Evolutionary conservation across 2,329 filamentous ascomycete genomes (phyloP).

Genomic region (Botrytis pseudocinerea): DNA sequence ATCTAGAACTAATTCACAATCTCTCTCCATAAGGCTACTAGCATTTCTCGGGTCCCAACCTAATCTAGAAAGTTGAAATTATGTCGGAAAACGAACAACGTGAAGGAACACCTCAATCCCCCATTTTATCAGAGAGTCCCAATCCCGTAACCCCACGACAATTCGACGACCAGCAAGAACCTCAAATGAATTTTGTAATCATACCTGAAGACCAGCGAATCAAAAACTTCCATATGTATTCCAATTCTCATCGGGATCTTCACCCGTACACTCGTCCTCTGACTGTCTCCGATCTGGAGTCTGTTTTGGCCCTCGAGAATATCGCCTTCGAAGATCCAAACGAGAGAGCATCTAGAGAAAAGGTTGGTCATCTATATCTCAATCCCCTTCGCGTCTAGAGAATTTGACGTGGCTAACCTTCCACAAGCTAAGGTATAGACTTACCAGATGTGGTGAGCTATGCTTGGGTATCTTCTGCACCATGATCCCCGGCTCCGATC

Average conservation of each 20-base stretch:
- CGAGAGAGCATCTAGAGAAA: conserved; percentile 54
- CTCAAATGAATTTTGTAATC: conserved; percentile 31
- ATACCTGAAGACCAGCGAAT: conserved; percentile 33
- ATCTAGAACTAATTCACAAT: conserved; percentile 8
- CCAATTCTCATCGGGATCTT: conserved; percentile 52
- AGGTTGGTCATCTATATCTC: conserved; percentile 45
- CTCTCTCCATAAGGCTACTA: conserved; percentile 1
- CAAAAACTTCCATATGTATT: conserved; percentile 24
- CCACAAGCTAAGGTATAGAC: conserved; percentile 67
- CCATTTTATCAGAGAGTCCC: conserved; percentile 30
- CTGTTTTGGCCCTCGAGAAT: conserved; percentile 56
- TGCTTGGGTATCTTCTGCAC: conserved; percentile 79
- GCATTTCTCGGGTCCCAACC: not conserved
- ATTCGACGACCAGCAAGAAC: conserved; percentile 21
- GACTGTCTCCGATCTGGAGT: conserved; percentile 64
- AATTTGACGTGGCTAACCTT: conserved; percentile 42
- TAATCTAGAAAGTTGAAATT: conserved; percentile 1
- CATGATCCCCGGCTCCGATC: conserved; percentile 50
- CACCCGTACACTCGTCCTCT: conserved; percentile 75
- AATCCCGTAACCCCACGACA: conserved; percentile 24
- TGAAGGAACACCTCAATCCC: conserved; percentile 20
- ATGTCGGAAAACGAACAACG: conserved; percentile 20
- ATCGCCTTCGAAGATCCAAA: conserved; percentile 52
- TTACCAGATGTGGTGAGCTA: conserved; percentile 72
- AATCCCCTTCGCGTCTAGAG: not conserved